Percentiles rank a stretch among this genome's conserved stretches.
Conservation (phyloP, 106 monocot species). For the Dendrobium nobile region DNA sequence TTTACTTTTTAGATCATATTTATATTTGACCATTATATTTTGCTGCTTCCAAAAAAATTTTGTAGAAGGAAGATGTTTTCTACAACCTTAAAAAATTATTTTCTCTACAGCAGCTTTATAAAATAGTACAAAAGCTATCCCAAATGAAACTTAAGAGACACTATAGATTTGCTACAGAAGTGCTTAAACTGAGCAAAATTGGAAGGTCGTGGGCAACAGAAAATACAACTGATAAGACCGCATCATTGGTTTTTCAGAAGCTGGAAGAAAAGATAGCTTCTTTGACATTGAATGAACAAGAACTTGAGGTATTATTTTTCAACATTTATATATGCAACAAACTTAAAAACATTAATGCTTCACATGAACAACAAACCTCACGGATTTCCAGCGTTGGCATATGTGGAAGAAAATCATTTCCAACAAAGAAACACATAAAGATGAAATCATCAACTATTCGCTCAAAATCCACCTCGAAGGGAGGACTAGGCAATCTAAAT, state of each 20-base stretch:
- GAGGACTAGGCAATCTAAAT: constrained; percentile 75
- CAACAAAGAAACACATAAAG: constrained; percentile 95
- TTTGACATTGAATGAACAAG: constrained; percentile 1
- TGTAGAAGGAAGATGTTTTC: too few relatives aligned
- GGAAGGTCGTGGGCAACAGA: not conserved
- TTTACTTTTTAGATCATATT: too few relatives aligned
- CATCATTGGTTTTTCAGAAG: not conserved
- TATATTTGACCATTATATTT: too few relatives aligned
- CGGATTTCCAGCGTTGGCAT: constrained; percentile 97
- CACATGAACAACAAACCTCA: constrained; percentile 45
- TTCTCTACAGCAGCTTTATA: too few relatives aligned
- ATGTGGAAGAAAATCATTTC: constrained; percentile 99
- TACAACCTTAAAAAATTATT: too few relatives aligned
- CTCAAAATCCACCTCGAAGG: constrained; percentile 81
- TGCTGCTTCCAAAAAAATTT: too few relatives aligned
- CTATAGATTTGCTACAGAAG: not conserved
- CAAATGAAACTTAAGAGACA: not conserved
- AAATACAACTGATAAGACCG: not conserved
- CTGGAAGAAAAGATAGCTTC: not conserved
- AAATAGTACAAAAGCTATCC: too few relatives aligned
- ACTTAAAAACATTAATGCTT: not conserved
- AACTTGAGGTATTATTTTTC: not conserved
- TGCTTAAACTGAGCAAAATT: not conserved
- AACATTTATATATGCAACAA: not conserved
- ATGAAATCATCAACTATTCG: constrained; percentile 98